Evolutionary conservation across 495 filamentous ascomycete species (phyloP).

Genomic region (Diplogelasinospora grovesii): DNA sequence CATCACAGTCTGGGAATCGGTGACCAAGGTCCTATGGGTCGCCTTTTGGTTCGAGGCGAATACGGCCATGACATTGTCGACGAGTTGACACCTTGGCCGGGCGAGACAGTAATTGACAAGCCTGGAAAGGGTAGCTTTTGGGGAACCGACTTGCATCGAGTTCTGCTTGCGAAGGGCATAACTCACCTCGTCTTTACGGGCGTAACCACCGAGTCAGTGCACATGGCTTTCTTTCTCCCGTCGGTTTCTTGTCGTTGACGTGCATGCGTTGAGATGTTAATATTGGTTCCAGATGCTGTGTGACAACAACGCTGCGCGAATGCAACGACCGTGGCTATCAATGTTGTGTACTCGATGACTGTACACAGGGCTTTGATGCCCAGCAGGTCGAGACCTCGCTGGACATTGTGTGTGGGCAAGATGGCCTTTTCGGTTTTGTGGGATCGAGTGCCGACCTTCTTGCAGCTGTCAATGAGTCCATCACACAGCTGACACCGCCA

Average conservation of each 20-base stretch:
- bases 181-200: conserved; percentile 61
- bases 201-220: conserved; percentile 37
- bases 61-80: conserved; percentile 57
- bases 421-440: conserved; percentile 44
- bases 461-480: conserved; percentile 20
- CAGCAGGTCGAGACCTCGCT: conserved; percentile 30
- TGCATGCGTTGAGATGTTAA: conserved; percentile 40
- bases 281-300: conserved; percentile 45
- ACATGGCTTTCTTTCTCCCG: neutral
- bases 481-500: conserved; percentile 23
- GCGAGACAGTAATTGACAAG: conserved; percentile 62
- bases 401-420: conserved; percentile 30
- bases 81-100: conserved; percentile 50
- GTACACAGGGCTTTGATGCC: conserved; percentile 32
- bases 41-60: conserved; percentile 55
- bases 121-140: conserved; percentile 61
- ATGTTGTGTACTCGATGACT: conserved; percentile 46
- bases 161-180: conserved; percentile 55
- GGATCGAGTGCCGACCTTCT: conserved; percentile 31
- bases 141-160: conserved; percentile 55
- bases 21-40: conserved; percentile 51
- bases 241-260: too few relatives aligned
- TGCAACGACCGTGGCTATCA: conserved; percentile 71
- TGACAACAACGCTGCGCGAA: conserved; percentile 62
- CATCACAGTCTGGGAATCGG: conserved; percentile 46